Percentiles rank a stretch among this genome's conserved stretches.
These are phyloP conservation scores for Phytophthora tentaculata DNA, from an alignment of 352 stramenopile genomes.

Conservation along the genomic window DNA sequence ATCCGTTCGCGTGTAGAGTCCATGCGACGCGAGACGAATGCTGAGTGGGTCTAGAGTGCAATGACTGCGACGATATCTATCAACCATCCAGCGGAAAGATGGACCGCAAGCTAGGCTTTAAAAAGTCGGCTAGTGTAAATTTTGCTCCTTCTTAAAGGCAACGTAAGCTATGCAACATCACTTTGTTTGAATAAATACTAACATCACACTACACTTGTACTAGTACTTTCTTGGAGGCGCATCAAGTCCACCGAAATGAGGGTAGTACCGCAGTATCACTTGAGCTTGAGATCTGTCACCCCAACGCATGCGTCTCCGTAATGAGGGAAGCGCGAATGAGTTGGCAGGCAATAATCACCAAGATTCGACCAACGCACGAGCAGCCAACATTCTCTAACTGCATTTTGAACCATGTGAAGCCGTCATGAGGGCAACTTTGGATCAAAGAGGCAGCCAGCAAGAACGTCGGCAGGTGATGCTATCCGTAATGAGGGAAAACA, in stretches of 20 bases:
- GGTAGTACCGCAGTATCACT: too few species aligned
- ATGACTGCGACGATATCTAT: slow-evolving; percentile 32
- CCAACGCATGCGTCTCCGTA: slow-evolving; percentile 21
- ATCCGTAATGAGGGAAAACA: slow-evolving; percentile 42
- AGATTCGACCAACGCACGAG: neutral
- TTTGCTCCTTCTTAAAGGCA: slow-evolving; percentile 23
- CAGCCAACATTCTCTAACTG: neutral
- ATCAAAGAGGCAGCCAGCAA: slow-evolving; percentile 8
- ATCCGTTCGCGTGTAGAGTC: slow-evolving; percentile 62
- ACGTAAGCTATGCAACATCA: slow-evolving; percentile 24
- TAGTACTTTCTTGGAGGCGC: too few species aligned
- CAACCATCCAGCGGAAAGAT: slow-evolving; percentile 39
- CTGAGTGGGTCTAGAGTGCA: slow-evolving; percentile 31
- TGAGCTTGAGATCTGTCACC: neutral
- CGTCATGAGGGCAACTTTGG: slow-evolving; percentile 49
- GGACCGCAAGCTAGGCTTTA: slow-evolving; percentile 21
- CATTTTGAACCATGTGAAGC: slow-evolving; percentile 29
- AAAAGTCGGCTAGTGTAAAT: slow-evolving; percentile 29
- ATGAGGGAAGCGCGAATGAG: slow-evolving; percentile 32
- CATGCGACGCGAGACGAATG: slow-evolving; percentile 20
- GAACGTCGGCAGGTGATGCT: slow-evolving; percentile 1
- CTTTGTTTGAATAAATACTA: slow-evolving; percentile 37
- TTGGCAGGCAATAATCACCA: slow-evolving; percentile 2
- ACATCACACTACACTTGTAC: slow-evolving; percentile 13
- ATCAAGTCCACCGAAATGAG: slow-evolving; percentile 36